Percentiles rank a stretch among this genome's conserved stretches.
Conservation (phyloP, 2,329 filamentous ascomycete species). For the Emergomyces africanus region DNA sequence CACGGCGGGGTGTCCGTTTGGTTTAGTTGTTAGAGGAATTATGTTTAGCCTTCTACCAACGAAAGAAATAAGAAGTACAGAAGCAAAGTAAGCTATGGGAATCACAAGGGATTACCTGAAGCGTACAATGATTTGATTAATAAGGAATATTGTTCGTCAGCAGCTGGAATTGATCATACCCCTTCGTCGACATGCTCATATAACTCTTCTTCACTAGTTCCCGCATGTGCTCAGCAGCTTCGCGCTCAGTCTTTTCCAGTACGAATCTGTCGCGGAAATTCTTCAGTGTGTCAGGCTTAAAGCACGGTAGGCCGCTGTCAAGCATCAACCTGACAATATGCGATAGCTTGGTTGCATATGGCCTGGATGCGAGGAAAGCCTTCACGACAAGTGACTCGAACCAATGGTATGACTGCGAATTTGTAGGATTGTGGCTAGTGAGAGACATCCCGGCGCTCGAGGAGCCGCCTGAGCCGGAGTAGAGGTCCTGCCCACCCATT, state of each 20-base stretch:
- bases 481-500: constrained; percentile 55
- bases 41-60: neutral
- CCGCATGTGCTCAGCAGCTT: constrained; percentile 90
- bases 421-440: constrained; percentile 37
- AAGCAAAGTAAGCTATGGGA: neutral
- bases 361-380: constrained; percentile 77
- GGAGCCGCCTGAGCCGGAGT: constrained; percentile 15
- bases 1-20: neutral
- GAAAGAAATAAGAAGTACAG: neutral
- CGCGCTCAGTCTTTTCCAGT: constrained; percentile 76
- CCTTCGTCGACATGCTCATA: constrained; percentile 77
- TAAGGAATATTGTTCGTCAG: constrained; percentile 97
- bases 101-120: neutral
- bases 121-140: constrained; percentile 24
- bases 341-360: constrained; percentile 75
- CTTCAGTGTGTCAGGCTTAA: constrained; percentile 88
- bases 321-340: constrained; percentile 93
- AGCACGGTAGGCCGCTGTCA: constrained; percentile 90
- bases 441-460: constrained; percentile 17
- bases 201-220: constrained; percentile 83
- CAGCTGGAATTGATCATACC: constrained; percentile 97
- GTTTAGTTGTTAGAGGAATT: neutral
- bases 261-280: constrained; percentile 92
- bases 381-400: constrained; percentile 97
- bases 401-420: constrained; percentile 81